Base-by-base conservation (phyloP, 2,329 filamentous ascomycete species). In the Phaeosphaeria sp. region DNA sequence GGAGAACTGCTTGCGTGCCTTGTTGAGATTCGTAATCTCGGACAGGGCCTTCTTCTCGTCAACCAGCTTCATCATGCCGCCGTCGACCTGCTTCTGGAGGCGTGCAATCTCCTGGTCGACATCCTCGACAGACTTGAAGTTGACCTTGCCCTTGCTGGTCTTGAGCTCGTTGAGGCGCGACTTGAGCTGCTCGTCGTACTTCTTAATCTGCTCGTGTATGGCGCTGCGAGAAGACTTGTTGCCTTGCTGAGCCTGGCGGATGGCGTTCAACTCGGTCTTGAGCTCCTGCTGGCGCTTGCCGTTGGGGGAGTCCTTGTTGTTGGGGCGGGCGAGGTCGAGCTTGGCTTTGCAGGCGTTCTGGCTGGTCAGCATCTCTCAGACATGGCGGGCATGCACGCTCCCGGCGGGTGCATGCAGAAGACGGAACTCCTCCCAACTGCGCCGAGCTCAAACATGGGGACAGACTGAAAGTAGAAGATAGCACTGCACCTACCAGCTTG, bases 31-130 rank as follows among this genome's bases (percentile, higher is more conserved):
- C 49, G 90, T 91, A 69, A 97, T 89, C 71, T 97, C 92, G 50
- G 86, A 82, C 20, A 98, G 84, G 9, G 92, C 89, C 86, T 97
- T 98, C 85, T 92, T 96, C 87, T 98, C 95, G 71, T 99, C 95
- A 11, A 98, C 95, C 51, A 99, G 83, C 82, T 93, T 96, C 90
- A 99, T 93, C 77, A 86, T 90, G 64, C 94, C 94, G 36, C 88
- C 86, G 77, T 96, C 91, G 69, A 98, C 93, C 77, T 94, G 87
- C 79, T 89, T 89, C 66, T 97, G 91, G 53, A 97, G 87, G 52
- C 84, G 84, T 59, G 87, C 85, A 69, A 98, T 95, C 79, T 95
- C 88, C 63, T 85, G 84, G 77, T 98, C 92, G 65, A 99, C 82
- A 63, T 98, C 95, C 56, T 97, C 93, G 54, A 87, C 86, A 68